Evolutionary conservation across 352 stramenopile genomes (phyloP), one percentile per base, ranked within the genome.

Genomic region (Lagenidium sp.): DNA sequence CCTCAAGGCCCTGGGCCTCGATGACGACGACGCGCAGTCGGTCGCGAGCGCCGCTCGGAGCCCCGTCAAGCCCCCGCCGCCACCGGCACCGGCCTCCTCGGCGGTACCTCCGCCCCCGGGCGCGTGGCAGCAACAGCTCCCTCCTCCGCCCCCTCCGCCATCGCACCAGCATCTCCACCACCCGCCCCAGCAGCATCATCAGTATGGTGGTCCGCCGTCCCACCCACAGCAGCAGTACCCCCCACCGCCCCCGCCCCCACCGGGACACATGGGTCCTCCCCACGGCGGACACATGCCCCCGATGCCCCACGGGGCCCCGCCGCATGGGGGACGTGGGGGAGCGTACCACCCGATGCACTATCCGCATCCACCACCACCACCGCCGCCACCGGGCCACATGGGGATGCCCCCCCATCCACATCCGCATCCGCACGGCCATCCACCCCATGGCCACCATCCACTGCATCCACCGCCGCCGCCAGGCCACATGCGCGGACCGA

Each of bases 1-100:
- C 15, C 60, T 89, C 11, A 60, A 70, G 13, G 59, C 67, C 24
- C 57, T 93, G 11, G 77, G 77, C 2, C 61, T 93, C 11, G 74
- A 86, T 39, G 80, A 93, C 26, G 76, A 87, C 41, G 74, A 92
- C 26, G 37, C 50, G n/a, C n/a, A n/a, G n/a, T n/a, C n/a, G n/a
- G n/a, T n/a, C n/a, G n/a, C n/a, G n/a, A n/a, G n/a, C n/a, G n/a
- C n/a, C n/a, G n/a, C n/a, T n/a, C n/a, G n/a, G 8, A 32, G 28
- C 23, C 3, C 20, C 13, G 21, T 39, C 20, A 32, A 47, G 34
- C 24, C 50, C 0, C 48, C 47, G 19, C 59, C 45, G 15, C 29
- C 40, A 26, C 35, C 57, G 15, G 19, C 34, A 18, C 50, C 53
- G 3, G 36, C 47, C 31, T 45, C 56, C 11, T 55, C 41, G 5